These are phyloP conservation scores for Pythium brassicae DNA, from an alignment of 352 stramenopile genomes.

Conservation along the genomic window DNA sequence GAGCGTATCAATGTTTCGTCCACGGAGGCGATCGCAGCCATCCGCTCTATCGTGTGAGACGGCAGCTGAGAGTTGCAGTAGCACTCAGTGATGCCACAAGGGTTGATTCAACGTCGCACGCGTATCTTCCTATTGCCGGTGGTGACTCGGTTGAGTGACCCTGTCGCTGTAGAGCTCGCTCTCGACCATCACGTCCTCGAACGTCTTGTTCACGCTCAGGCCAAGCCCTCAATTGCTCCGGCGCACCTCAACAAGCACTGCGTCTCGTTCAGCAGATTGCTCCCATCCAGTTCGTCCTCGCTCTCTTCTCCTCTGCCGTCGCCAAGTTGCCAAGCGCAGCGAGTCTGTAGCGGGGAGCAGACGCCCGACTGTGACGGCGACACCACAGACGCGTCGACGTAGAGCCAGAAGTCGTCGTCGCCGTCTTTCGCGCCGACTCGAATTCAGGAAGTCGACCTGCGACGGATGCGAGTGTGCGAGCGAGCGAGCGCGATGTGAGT, in stretches of 20 bases:
- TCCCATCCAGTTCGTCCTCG: constrained; percentile 22
- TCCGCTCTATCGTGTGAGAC: too few relatives aligned
- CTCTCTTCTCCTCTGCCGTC: neutral
- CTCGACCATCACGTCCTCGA: too few relatives aligned
- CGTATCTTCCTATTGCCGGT: too few relatives aligned
- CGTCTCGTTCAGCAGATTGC: constrained; percentile 43
- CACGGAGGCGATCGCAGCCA: too few relatives aligned
- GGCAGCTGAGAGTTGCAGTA: too few relatives aligned
- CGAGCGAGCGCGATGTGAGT: too few relatives aligned
- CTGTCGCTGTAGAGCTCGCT: too few relatives aligned
- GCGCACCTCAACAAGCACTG: constrained; percentile 56
- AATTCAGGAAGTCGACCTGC: constrained; percentile 51
- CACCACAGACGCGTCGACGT: constrained; percentile 31
- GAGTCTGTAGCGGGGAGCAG: neutral
- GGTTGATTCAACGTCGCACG: too few relatives aligned
- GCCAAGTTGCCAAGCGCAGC: neutral
- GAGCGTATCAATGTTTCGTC: too few relatives aligned
- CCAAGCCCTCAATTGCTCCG: constrained; percentile 38
- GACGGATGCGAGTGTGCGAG: neutral
- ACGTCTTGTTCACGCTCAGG: too few relatives aligned
- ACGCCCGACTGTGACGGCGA: neutral
- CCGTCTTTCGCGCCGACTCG: constrained; percentile 31
- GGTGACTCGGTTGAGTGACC: too few relatives aligned
- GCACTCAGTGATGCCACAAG: too few relatives aligned
- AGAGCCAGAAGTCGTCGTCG: constrained; percentile 55